phyloP scores from a whole-genome alignment of 345 rosid genomes.

The Citrus sinensis region DNA sequence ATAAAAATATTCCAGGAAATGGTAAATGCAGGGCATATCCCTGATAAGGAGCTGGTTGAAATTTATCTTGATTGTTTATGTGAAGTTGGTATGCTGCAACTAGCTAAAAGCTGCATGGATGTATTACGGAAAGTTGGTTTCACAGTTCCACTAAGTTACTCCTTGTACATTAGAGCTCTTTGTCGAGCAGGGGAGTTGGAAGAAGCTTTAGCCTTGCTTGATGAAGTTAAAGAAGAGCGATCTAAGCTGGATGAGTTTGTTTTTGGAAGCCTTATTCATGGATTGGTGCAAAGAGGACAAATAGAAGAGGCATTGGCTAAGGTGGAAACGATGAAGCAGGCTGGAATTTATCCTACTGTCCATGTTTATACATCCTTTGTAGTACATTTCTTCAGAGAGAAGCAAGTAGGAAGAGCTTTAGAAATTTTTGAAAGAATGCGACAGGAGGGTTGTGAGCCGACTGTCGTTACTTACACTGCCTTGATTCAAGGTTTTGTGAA shows the following conservation, averaged over 20 bases:
- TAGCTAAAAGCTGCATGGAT: slow-evolving; percentile 50
- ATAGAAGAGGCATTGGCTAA: slow-evolving; percentile 58
- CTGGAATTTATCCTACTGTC: slow-evolving; percentile 48
- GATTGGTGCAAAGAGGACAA: slow-evolving; percentile 49
- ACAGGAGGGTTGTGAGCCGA: slow-evolving; percentile 48
- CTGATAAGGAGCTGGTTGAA: slow-evolving; percentile 62
- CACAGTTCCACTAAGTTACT: slow-evolving; percentile 42
- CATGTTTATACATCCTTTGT: slow-evolving; percentile 75
- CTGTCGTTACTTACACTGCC: slow-evolving; percentile 68
- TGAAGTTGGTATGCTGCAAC: slow-evolving; percentile 43
- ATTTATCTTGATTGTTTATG: slow-evolving; percentile 64
- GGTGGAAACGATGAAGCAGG: slow-evolving; percentile 61
- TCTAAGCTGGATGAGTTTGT: slow-evolving; percentile 45
- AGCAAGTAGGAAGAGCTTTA: slow-evolving; percentile 43
- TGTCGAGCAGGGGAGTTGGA: slow-evolving; percentile 67
- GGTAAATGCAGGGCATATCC: slow-evolving; percentile 47
- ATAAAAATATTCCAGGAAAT: slow-evolving; percentile 58
- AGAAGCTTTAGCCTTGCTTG: slow-evolving; percentile 51
- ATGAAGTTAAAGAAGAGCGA: slow-evolving; percentile 34
- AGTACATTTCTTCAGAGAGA: slow-evolving; percentile 63
- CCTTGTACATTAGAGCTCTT: slow-evolving; percentile 67
- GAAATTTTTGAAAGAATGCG: slow-evolving; percentile 50
- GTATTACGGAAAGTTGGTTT: slow-evolving; percentile 56
- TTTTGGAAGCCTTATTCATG: slow-evolving; percentile 66
- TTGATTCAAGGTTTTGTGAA: slow-evolving; percentile 65